Evolutionary conservation across 495 filamentous ascomycete genomes (phyloP).

Genomic region (Pseudevernia furfuracea): DNA sequence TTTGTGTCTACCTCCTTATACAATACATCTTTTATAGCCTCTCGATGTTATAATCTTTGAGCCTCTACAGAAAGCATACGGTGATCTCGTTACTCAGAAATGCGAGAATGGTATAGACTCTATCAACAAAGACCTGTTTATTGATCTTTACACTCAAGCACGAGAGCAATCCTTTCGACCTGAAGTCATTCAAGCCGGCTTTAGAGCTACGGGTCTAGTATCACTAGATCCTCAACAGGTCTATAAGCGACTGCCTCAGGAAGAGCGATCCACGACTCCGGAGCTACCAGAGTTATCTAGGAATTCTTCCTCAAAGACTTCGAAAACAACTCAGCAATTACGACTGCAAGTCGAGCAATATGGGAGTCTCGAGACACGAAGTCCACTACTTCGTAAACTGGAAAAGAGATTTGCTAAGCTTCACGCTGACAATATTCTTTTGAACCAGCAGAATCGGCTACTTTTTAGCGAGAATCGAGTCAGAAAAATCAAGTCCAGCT

Average conservation of each 20-base stretch:
- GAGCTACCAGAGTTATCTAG: not conserved
- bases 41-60: not conserved
- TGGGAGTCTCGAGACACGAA: not conserved
- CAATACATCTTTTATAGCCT: not conserved
- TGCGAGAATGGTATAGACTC: not conserved
- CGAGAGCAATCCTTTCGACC: not conserved
- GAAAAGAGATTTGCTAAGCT: not conserved
- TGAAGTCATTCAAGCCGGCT: not conserved
- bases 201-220: not conserved
- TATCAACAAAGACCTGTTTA: not conserved
- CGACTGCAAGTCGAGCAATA: not conserved
- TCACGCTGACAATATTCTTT: not conserved
- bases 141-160: not conserved
- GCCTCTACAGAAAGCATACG: not conserved
- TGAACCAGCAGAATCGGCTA: not conserved
- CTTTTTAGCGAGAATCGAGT: not conserved
- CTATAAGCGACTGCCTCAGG: not conserved
- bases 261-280: not conserved
- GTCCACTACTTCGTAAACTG: not conserved
- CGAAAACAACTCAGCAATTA: not conserved
- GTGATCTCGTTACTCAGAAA: not conserved
- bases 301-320: not conserved
- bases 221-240: not conserved
- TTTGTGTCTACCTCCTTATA: too few relatives aligned
- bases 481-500: not conserved